Evolutionary conservation across 176 grass and related monocot species (phyloP).

Genomic region (Rhynchospora pubera): DNA sequence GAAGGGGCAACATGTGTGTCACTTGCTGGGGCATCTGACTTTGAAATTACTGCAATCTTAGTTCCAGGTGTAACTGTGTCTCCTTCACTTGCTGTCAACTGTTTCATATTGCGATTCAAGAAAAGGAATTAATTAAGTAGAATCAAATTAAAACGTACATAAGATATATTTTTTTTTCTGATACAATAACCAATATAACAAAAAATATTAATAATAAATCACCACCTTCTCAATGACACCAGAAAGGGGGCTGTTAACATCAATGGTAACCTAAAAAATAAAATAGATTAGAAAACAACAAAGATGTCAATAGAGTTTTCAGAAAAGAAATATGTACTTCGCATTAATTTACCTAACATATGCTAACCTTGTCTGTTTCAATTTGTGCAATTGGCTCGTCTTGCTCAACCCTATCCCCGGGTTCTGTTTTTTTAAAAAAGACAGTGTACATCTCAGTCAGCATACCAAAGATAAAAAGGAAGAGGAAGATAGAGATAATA

Average conservation of each 20-base stretch:
- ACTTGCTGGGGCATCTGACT: conserved; percentile 52
- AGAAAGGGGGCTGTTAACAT: conserved; percentile 74
- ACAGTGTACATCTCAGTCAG: background rate
- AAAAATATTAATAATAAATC: conserved; percentile 1
- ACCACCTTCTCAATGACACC: conserved; percentile 85
- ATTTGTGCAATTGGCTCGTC: conserved; percentile 97
- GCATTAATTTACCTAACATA: conserved; percentile 7
- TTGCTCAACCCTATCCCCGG: conserved; percentile 69
- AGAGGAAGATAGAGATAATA: background rate
- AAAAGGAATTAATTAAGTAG: conserved; percentile 5
- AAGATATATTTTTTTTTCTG: too few species aligned
- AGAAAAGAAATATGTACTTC: background rate
- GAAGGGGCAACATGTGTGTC: conserved; percentile 92
- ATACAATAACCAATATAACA: background rate
- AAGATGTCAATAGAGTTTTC: background rate
- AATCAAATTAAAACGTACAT: too few species aligned
- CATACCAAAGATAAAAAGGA: background rate
- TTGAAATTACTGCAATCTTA: conserved; percentile 89
- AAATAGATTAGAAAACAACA: background rate
- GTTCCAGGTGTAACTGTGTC: conserved; percentile 96
- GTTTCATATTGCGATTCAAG: conserved; percentile 17
- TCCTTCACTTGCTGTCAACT: conserved; percentile 81
- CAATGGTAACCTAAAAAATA: conserved; percentile 77
- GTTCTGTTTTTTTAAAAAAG: conserved; percentile 67
- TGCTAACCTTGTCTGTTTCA: conserved; percentile 85